Conservation (phyloP, 495 filamentous ascomycete genomes). For the Talaromyces ruber region DNA sequence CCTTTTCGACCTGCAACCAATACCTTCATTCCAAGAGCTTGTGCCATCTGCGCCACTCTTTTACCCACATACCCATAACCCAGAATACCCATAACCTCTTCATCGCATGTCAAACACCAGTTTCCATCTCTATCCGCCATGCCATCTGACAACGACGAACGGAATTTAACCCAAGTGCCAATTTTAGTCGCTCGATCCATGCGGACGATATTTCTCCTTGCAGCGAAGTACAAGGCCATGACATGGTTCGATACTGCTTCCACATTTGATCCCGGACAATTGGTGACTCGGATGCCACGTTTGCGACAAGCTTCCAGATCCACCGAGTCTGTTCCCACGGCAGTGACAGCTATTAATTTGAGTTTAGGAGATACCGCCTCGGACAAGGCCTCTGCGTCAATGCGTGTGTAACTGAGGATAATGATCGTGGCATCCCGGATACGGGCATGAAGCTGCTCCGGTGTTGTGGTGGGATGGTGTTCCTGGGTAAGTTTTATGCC, state of each 20-base stretch:
- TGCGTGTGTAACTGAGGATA: slow-evolving; percentile 26
- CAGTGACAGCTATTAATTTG: slow-evolving; percentile 41
- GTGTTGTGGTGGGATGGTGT: slow-evolving; percentile 18
- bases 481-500: slow-evolving; percentile 3
- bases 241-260: slow-evolving; percentile 48
- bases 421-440: slow-evolving; percentile 42
- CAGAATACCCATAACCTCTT: slow-evolving; percentile 23
- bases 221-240: slow-evolving; percentile 44
- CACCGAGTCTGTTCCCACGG: slow-evolving; percentile 45
- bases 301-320: slow-evolving; percentile 40
- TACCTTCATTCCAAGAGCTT: slow-evolving; percentile 23
- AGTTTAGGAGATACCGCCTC: slow-evolving; percentile 26
- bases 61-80: slow-evolving; percentile 24
- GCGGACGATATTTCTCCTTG: slow-evolving; percentile 35
- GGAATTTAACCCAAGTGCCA: slow-evolving; percentile 16
- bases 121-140: background rate
- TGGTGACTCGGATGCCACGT: slow-evolving; percentile 37
- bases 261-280: slow-evolving; percentile 41
- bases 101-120: slow-evolving; percentile 16
- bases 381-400: slow-evolving; percentile 30
- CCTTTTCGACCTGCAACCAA: slow-evolving; percentile 33
- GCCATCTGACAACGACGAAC: slow-evolving; percentile 8
- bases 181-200: slow-evolving; percentile 29
- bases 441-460: slow-evolving; percentile 28
- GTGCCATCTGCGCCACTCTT: slow-evolving; percentile 18